phyloP scores from a whole-genome alignment of 2,329 filamentous ascomycete genomes.

The Talaromyces atroroseus region DNA sequence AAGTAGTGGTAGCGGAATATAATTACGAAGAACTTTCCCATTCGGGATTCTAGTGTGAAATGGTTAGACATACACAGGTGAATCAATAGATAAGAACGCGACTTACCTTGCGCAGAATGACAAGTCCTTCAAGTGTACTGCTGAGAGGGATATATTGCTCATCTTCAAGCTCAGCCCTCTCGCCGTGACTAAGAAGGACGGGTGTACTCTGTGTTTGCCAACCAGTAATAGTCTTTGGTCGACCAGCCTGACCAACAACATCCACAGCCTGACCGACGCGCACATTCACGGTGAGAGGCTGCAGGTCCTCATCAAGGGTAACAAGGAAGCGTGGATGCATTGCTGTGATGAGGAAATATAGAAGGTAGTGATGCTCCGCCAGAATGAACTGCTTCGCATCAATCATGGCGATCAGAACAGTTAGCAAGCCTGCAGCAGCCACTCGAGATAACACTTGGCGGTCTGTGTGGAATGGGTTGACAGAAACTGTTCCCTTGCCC shows the following conservation, averaged over 20 bases:
- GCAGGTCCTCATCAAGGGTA: conserved; percentile 88
- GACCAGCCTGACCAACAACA: conserved; percentile 92
- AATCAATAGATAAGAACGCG: not conserved
- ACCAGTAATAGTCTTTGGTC: conserved; percentile 97
- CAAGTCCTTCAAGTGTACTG: conserved; percentile 86
- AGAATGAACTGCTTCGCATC: conserved; percentile 84
- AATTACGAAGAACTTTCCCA: conserved; percentile 38
- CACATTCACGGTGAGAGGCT: conserved; percentile 91
- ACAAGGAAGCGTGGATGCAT: conserved; percentile 97
- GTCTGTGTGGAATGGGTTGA: conserved; percentile 99
- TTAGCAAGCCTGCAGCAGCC: conserved; percentile 78
- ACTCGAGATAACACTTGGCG: conserved; percentile 92
- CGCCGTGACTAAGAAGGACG: conserved; percentile 86
- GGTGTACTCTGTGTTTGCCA: conserved; percentile 99
- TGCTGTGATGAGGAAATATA: conserved; percentile 94
- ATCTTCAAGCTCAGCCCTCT: conserved; percentile 93
- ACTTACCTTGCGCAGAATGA: conserved; percentile 92
- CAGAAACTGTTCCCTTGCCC: conserved; percentile 94
- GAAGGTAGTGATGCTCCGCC: conserved; percentile 76
- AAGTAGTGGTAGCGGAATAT: not conserved
- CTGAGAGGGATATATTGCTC: conserved; percentile 93
- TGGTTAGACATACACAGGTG: conserved; percentile 20
- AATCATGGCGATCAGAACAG: conserved; percentile 87
- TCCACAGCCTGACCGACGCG: conserved; percentile 97
- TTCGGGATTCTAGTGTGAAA: conserved; percentile 38